phyloP scores from a whole-genome alignment of 768 basidiomycete genomes.

The Candolleomyces eurysporus region DNA sequence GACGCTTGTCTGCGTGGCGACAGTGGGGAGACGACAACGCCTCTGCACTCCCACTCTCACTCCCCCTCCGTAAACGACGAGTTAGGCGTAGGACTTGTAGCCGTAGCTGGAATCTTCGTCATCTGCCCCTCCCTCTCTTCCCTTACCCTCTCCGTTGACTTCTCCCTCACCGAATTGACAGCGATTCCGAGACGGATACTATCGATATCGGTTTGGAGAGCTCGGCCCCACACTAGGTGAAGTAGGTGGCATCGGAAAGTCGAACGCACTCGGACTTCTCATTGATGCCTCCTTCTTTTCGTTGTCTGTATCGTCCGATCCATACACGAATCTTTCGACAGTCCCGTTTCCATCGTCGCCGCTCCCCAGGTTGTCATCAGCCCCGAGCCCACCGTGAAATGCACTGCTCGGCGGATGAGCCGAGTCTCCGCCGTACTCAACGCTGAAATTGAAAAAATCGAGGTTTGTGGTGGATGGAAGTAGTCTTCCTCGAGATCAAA shows the following conservation, averaged over 20 bases:
- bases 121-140: conserved; percentile 21
- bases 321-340: conserved; percentile 23
- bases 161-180: conserved; percentile 1
- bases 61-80: not conserved
- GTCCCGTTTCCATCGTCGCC: conserved; percentile 18
- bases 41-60: no score
- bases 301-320: conserved; percentile 16
- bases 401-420: no score
- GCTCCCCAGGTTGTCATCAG: no score
- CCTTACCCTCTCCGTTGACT: no score
- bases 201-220: no score
- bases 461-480: not conserved
- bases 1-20: not conserved
- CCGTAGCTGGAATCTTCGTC: conserved; percentile 14
- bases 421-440: conserved; percentile 16
- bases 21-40: not conserved
- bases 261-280: not conserved
- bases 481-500: not conserved
- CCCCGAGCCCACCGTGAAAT: no score
- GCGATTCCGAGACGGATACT: not conserved
- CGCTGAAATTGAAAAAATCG: not conserved
- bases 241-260: not conserved
- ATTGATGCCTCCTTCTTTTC: not conserved
- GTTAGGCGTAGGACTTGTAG: not conserved
- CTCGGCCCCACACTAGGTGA: no score